phyloP scores from a whole-genome alignment of 257 asterid species.

The Ilex asprella region DNA sequence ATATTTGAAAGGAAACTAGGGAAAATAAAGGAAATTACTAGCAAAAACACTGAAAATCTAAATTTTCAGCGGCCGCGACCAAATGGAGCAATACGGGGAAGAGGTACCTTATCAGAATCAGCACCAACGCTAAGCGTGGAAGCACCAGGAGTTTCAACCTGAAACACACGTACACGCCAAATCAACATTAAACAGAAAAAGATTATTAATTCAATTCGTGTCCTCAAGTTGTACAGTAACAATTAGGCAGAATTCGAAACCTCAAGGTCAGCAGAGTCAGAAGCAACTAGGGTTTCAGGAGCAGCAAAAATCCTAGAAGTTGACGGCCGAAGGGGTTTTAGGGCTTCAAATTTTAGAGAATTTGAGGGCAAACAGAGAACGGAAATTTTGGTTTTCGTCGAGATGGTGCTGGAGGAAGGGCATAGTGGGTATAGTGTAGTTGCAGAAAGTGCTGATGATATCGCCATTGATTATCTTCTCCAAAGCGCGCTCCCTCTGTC shows the following conservation, averaged over 20 bases:
- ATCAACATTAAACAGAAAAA: constrained; percentile 11
- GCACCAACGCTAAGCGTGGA: constrained; percentile 30
- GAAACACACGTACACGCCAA: constrained; percentile 4
- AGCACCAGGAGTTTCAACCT: constrained; percentile 42
- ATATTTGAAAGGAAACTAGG: no score
- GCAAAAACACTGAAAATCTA: no score
- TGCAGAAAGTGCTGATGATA: constrained; percentile 40
- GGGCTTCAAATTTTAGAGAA: constrained; percentile 23
- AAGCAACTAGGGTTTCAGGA: constrained; percentile 54
- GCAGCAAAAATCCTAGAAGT: constrained; percentile 42
- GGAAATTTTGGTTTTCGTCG: constrained; percentile 35
- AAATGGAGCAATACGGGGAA: neutral
- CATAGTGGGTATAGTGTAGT: constrained; percentile 29
- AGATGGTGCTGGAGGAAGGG: constrained; percentile 33
- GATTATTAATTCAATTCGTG: neutral
- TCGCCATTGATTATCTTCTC: constrained; percentile 33
- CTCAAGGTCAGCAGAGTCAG: constrained; percentile 29
- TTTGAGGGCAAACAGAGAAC: constrained; percentile 30
- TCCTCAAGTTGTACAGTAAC: no score
- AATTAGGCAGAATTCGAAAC: constrained; percentile 17
- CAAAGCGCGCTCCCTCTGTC: no score
- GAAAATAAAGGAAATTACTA: no score
- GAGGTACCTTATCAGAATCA: constrained; percentile 47
- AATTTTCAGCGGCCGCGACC: no score
- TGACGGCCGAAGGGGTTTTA: constrained; percentile 35